Base-by-base conservation (phyloP, 306 rosid genomes). In the Inga laurina region DNA sequence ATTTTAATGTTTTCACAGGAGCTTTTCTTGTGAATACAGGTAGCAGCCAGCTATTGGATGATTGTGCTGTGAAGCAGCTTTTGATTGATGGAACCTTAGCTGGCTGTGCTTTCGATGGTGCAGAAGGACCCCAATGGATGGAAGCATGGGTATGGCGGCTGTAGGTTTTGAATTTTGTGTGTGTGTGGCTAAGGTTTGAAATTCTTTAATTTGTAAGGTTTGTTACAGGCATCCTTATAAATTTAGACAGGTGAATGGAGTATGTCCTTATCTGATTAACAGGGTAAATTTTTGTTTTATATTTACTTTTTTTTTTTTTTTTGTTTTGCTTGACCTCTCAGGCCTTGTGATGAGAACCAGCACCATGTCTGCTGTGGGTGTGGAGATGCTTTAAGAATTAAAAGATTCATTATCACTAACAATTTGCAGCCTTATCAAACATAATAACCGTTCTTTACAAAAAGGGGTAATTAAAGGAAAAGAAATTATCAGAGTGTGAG, bases 91-190 rank as follows among this genome's bases (percentile, higher is more conserved):
- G 92, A 90, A 92, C 97, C 87, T 79, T 97, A 84, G 99, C 98
- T 81, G 99, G 99, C 67, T 91, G 97, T 91, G 99, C 99, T 81
- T 92, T 97, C 79, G 99, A 97, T 83, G 99, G 99, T 46, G 99
- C 97, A 43, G 99, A 97, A 88, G 99, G 99, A 68, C 98, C 98
- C 32, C 99, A 97, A 76, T 97, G 99, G 99, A 97, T 97, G 99
- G 99, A 97, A 90, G 98, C 99, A 88, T 97, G 99, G 99, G 99
- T 97, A 90, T 62, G n/a, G 88, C 76, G 76, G 68, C 74, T 87
- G 73, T 84, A 65, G 72, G 67, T 45, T 72, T 72, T 72, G 13
- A 72, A 12, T 59, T 59, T 22, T 22, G 32, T 59, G 64, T n/a
- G 14, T 19, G n/a, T n/a, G n/a, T n/a, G n/a, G n/a, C n/a, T n/a